Base-by-base conservation (phyloP, 345 rosid genomes). In the Eutrema yunnanense region DNA sequence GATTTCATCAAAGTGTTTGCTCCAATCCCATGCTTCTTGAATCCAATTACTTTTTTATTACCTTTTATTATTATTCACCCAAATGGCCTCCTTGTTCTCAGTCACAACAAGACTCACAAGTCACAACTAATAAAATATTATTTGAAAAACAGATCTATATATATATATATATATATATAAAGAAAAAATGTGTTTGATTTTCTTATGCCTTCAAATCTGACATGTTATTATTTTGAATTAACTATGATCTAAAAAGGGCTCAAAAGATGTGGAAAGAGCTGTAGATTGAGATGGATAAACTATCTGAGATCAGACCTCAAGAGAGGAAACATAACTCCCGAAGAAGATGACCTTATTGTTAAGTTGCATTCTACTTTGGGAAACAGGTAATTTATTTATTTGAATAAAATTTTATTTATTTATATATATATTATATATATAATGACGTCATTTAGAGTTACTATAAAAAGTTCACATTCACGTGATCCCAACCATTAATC, bases 231-330 rank as follows among this genome's bases (percentile, higher is more conserved):
- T 44, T 11, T 6, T 8, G 37, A 42, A 43, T 43, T 2, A 27
- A 62, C 14, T 14, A 14, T 33, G 2, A 22, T 29, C 0, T 4
- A 29, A 62, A 12, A 43, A 81, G 86, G 83, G 55, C 74, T 83
- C 9, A 75, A 75, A 46, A 77, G 87, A 50, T 78, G 84, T 60
- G 88, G 88, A 59, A 85, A 85, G 76, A 83, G 88, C 61, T 85
- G 88, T 72, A 79, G 86, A 58, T 47, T 85, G 40, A 75, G 88
- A 49, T 85, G 88, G 88, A 36, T 85, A 36, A 85, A 85, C 42
- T 85, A 85, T 74, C 62, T 85, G 32, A 85, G 83, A 46, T 83
- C 87, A 16, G 85, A 78, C 52, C 76, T 85, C 43, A 85, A 81
- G 73, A 80, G 89, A 76, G 85, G 85, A 38, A 83, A 83, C 68